Evolutionary conservation across 192 early-diverging fungal genomes (phyloP), one percentile per base, ranked within the genome.

Genomic region (Entomortierella lignicola): DNA sequence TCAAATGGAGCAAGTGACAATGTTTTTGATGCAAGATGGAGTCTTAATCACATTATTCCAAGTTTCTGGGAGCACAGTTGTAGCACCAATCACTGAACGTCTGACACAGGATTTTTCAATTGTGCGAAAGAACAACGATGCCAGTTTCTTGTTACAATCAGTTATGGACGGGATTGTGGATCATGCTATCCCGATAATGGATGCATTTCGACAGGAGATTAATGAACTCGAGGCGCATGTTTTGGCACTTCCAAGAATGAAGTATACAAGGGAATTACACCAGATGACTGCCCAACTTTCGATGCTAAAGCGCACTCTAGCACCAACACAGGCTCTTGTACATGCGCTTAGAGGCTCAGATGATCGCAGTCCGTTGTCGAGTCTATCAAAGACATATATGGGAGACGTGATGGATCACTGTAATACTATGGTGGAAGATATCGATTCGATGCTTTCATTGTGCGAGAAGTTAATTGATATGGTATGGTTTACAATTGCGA

Each of bases 361-460:
- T 67, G 82, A 69, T 3, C 32, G 80, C 2, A 65, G 62, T 42
- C 73, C 77, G 1, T 50, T 87, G n/a, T 65, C 72, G 1, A 42
- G 54, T 27, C 34, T 82, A 20, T 70, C 80, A 20, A 81, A 69
- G 61, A 80, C 74, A 12, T 88, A 88, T 71, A 79, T 88, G 72
- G 62, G 61, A 32, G 86, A 87, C 58, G 84, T 88, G 1, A 63
- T 75, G 64, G 86, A 88, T 60, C 86, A 88, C 54, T 81, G 74
- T 65, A 80, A 67, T 27, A 82, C 84, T 1, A 85, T 86, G 43
- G 74, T 88, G 15, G 86, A 88, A 42, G 79, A 87, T 51, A 69
- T 88, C 31, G 75, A 81, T 6, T 83, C 81, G 12, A 81, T 88
- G 77, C 63, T 77, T 2, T 55, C 66, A 20, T 71, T 84, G 11